Conservation (phyloP, 1,139 yeast genomes). For the Pneumocystis sp. region DNA sequence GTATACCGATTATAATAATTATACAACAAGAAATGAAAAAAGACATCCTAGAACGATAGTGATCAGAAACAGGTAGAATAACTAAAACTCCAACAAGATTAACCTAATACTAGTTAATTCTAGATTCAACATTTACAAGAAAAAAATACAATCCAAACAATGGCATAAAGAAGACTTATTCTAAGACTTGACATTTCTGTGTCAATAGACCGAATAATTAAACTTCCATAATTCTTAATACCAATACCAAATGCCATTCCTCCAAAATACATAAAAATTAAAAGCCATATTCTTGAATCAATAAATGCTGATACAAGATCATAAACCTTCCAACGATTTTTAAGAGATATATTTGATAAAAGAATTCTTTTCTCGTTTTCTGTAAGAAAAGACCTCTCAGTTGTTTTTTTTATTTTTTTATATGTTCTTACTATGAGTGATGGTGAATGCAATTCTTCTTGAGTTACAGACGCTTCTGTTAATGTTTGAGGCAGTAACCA, state of each 20-base stretch:
- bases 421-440: not conserved
- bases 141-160: slow-evolving; percentile 14
- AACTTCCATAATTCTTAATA: slow-evolving; percentile 69
- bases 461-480: not conserved
- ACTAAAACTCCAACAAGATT: slow-evolving; percentile 65
- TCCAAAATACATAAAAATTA: slow-evolving; percentile 77
- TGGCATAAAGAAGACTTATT: not conserved
- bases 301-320: slow-evolving; percentile 44
- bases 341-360: slow-evolving; percentile 42
- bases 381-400: slow-evolving; percentile 31
- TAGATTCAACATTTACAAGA: not conserved
- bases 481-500: not conserved
- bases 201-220: slow-evolving; percentile 37
- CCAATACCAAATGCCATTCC: slow-evolving; percentile 85
- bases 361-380: slow-evolving; percentile 43
- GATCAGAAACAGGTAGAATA: slow-evolving; percentile 70
- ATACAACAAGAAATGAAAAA: slow-evolving; percentile 48
- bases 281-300: slow-evolving; percentile 64
- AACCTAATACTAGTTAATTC: slow-evolving; percentile 6
- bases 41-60: slow-evolving; percentile 42
- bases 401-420: not conserved
- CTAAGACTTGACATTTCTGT: not conserved
- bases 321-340: slow-evolving; percentile 43
- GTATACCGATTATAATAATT: slow-evolving; percentile 58
- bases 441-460: not conserved